Evolutionary conservation across 805 yeast species (phyloP).

Genomic region (Metschnikowia anglica): DNA sequence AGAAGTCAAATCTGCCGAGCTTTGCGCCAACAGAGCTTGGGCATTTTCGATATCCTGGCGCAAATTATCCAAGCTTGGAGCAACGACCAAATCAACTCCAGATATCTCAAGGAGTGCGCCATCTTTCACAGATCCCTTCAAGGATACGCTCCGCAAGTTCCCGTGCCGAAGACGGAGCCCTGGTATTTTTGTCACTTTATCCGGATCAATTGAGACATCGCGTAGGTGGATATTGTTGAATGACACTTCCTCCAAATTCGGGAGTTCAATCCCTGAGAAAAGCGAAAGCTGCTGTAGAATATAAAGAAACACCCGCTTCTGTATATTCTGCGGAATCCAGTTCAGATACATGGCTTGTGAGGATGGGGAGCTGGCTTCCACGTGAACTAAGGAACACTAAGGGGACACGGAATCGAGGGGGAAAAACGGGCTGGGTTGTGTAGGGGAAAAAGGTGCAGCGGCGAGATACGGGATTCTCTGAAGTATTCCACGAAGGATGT

Average conservation of each 20-base stretch:
- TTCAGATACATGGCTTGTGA: constrained; percentile 17
- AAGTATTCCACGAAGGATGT: no score
- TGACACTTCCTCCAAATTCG: constrained; percentile 75
- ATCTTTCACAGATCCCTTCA: constrained; percentile 64
- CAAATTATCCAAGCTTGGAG: constrained; percentile 33
- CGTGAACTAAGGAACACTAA: no score
- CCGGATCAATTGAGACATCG: constrained; percentile 71
- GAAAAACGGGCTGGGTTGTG: no score
- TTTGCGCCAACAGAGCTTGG: constrained; percentile 60
- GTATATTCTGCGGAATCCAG: constrained; percentile 86
- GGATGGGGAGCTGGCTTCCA: not conserved
- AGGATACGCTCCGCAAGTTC: constrained; percentile 49
- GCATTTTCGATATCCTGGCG: constrained; percentile 31
- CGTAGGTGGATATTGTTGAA: constrained; percentile 51
- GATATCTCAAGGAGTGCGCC: constrained; percentile 64
- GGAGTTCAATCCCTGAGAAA: constrained; percentile 78
- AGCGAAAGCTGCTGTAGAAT: constrained; percentile 77
- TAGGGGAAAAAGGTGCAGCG: no score
- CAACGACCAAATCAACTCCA: constrained; percentile 48
- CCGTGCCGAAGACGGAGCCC: constrained; percentile 66
- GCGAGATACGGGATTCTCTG: no score
- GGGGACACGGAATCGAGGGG: no score
- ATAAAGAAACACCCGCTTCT: constrained; percentile 75
- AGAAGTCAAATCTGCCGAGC: constrained; percentile 72
- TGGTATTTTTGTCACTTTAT: constrained; percentile 61